Percentiles rank a stretch among this genome's conserved stretches.
phyloP scores from a whole-genome alignment of 768 basidiomycete genomes.

The Lentinula boryana region DNA sequence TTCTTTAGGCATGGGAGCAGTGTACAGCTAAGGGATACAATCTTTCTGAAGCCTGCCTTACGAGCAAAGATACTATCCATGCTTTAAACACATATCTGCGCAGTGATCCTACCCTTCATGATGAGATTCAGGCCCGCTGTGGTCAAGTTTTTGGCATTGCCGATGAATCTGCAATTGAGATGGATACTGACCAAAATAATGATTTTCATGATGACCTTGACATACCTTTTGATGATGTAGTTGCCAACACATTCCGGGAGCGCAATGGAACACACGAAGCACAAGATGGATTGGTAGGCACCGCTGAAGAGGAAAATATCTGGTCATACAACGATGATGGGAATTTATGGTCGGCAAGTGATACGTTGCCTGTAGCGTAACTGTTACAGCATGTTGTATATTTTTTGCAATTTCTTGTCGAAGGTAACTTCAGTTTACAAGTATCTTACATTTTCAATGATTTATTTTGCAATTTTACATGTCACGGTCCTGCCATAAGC shows the following conservation, averaged over 20 bases:
- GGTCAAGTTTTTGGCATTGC: not conserved
- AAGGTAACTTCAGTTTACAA: too few species aligned
- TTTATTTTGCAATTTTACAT: not conserved
- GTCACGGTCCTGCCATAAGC: conserved; percentile 5
- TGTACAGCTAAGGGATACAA: not conserved
- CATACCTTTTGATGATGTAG: not conserved
- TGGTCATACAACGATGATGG: too few species aligned
- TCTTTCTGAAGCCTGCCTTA: not conserved
- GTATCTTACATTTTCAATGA: too few species aligned
- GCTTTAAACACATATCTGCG: not conserved
- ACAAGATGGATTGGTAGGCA: not conserved
- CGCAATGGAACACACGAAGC: not conserved
- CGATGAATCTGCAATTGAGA: not conserved
- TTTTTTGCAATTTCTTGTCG: too few species aligned
- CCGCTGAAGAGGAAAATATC: not conserved
- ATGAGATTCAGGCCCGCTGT: not conserved
- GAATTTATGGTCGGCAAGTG: too few species aligned
- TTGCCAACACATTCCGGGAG: not conserved
- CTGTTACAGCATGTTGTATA: too few species aligned
- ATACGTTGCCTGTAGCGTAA: too few species aligned
- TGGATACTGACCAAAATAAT: not conserved
- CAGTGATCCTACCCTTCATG: not conserved
- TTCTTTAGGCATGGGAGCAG: not conserved
- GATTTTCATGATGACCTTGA: not conserved
- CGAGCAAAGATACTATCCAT: not conserved